Base-by-base conservation (phyloP, 495 filamentous ascomycete species). In the Penicillium goetzii region DNA sequence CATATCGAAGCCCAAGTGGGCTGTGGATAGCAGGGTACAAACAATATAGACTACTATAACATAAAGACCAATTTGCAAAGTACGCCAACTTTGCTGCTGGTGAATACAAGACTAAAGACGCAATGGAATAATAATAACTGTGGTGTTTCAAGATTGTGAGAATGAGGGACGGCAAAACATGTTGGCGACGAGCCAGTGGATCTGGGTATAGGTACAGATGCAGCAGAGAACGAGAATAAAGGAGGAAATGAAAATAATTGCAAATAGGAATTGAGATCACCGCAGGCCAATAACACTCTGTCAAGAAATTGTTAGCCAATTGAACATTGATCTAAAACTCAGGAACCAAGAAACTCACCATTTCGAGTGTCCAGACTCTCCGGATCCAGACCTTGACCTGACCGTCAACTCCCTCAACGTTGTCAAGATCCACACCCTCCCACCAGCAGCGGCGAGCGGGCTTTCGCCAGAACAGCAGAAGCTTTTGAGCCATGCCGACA, bases 401-500 rank as follows among this genome's bases (percentile, higher is more conserved):
- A 30, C 95, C 96, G 38, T 96, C 88, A 17, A 97, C 86, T 12
- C 95, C 95, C 53, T 97, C 96, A 15, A 99, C 91, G 58, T 89
- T 78, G 19, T 92, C 85, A 23, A 99, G 81, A 70, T 97, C 94
- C n/a, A 97, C 89, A 10, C 95, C 96, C 74, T 98, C 95, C 95
- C 95, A 99, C 95, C 95, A 99, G 80, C 95, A 99, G 72, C 95
- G 83, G 51, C 95, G 84, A 26, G 95, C 95, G 9, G 95, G 95
- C 75, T 99, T 99, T 64, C 95, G 84, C 95, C 95, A 99, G 80
- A 99, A 99, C 1, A 99, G 84, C 17, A 99, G 83, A 45, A 99
- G 86, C 80, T 99, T 99, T 76, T 99, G 95, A 12, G 95, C 95
- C 95, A 99, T 99, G 25, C 93, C 93, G 17, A 97, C 92, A 0